Base-by-base conservation (phyloP, 1,139 yeast genomes). In the Arxiozyma heterogenica region DNA sequence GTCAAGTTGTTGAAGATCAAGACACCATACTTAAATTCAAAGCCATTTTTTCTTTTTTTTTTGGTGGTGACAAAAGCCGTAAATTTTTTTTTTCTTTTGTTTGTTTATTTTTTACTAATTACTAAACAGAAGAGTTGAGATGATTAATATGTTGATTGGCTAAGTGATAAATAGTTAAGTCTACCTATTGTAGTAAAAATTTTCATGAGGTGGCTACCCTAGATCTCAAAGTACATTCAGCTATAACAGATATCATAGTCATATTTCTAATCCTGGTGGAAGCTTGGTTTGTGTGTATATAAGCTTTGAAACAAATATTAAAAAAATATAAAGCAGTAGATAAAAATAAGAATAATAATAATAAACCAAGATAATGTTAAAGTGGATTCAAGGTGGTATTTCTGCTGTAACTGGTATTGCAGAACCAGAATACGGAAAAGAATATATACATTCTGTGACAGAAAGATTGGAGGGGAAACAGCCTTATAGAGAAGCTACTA, bases 381-480 rank as follows among this genome's bases (percentile, higher is more conserved):
- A 83, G 80, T 85, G 90, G 90, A 86, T 86, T 58, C 93, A 86
- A 76, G 86, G 91, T 57, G 75, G 95, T 54, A 80, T 93, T 50
- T 89, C 98, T 22, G 93, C 95, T 6, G 93, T 90, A 49, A 94
- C 97, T 8, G 98, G 98, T 52, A 82, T 95, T 20, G 96, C 96
- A 1, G 98, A 93, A 71, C 98, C 98, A 30, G 95, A 86, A 67
- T 93, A 93, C 66, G 98, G 98, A 53, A 79, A 84, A 50, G 96
- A 84, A 54, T 95, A 96, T 50, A 88, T 93, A 63, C 91, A 85
- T 65, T 80, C 97, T n/a, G 81, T 90, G 55, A 80, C 86, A 47
- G 82, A 78, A 47, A 74, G 84, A 52, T 81, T 85, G 54, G 73
- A 75, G 53, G 77, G 74, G 53, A 73, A 73, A 56, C 81, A 81